Conservation (phyloP, 768 basidiomycete genomes). For the Fibroporia radiculosa region DNA sequence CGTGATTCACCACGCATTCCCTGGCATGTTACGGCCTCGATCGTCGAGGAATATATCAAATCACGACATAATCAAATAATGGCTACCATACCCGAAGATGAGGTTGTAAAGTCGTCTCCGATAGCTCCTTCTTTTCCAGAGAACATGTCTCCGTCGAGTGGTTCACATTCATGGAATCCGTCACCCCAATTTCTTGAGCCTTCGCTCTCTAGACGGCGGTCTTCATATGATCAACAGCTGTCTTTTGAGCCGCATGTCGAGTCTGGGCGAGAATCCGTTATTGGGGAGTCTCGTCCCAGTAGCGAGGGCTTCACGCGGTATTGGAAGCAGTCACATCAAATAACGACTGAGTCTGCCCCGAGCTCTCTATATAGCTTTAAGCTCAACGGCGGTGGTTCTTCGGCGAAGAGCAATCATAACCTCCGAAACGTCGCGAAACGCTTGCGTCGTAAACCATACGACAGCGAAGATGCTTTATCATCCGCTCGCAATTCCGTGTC, state of each 20-base stretch:
- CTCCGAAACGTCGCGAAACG: slow-evolving; percentile 31
- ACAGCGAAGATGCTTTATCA: slow-evolving; percentile 42
- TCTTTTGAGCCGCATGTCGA: slow-evolving; percentile 54
- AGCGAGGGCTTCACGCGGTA: slow-evolving; percentile 25
- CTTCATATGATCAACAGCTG: slow-evolving; percentile 39
- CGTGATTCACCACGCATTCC: slow-evolving; percentile 32
- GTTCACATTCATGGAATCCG: slow-evolving; percentile 24
- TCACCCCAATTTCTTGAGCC: slow-evolving; percentile 34
- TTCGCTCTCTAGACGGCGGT: slow-evolving; percentile 28
- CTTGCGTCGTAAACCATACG: slow-evolving; percentile 25
- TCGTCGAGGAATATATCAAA: slow-evolving; percentile 58
- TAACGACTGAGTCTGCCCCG: slow-evolving; percentile 19
- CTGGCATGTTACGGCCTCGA: slow-evolving; percentile 62
- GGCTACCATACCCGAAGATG: slow-evolving; percentile 40
- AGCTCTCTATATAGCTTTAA: slow-evolving; percentile 30
- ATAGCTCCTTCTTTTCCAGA: slow-evolving; percentile 10
- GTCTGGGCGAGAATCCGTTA: slow-evolving; percentile 38
- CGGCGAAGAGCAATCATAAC: slow-evolving; percentile 35
- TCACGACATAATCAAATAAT: slow-evolving; percentile 30
- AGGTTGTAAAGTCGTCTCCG: slow-evolving; percentile 11
- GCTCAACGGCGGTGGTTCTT: slow-evolving; percentile 32
- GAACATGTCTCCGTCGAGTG: slow-evolving; percentile 16
- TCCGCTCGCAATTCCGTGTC: slow-evolving; percentile 40
- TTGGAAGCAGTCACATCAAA: slow-evolving; percentile 13
- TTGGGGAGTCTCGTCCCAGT: slow-evolving; percentile 37